A percentile compares a stretch with the other conserved stretches of the same genome.
phyloP scores from a whole-genome alignment of 495 filamentous ascomycete species.

The Hyaloscypha bicolor region DNA sequence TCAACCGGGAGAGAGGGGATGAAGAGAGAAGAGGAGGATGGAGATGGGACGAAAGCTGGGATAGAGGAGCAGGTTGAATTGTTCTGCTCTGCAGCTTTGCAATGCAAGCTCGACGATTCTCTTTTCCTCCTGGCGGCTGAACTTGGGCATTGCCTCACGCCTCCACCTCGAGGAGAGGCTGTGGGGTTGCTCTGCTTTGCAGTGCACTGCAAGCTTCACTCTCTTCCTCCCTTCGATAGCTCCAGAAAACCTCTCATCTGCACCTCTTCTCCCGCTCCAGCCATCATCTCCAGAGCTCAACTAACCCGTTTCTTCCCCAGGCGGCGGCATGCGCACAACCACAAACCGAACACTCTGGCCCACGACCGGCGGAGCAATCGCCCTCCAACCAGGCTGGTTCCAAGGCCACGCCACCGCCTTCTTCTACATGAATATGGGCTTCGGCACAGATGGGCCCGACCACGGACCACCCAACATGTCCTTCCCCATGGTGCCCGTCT shows the following conservation, averaged over 20 bases:
- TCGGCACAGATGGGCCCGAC: constrained; percentile 66
- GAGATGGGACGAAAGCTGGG: not conserved
- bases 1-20: not conserved
- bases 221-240: too few relatives aligned
- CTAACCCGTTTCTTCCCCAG: constrained; percentile 46
- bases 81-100: not conserved
- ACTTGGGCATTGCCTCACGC: too few relatives aligned
- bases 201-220: too few relatives aligned
- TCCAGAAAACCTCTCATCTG: not conserved
- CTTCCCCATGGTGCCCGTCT: constrained; percentile 76
- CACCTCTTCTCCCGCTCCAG: not conserved
- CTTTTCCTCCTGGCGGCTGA: too few relatives aligned
- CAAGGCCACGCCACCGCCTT: constrained; percentile 82
- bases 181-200: too few relatives aligned
- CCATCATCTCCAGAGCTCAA: constrained; percentile 3
- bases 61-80: not conserved
- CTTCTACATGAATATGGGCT: constrained; percentile 92
- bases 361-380: constrained; percentile 78
- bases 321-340: constrained; percentile 80
- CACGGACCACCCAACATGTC: constrained; percentile 82
- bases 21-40: not conserved
- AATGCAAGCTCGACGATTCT: too few relatives aligned
- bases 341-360: constrained; percentile 93
- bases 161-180: too few relatives aligned
- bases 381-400: constrained; percentile 94